Conservation (phyloP, 305 asterid genomes). For the Coffea humblotiana region DNA sequence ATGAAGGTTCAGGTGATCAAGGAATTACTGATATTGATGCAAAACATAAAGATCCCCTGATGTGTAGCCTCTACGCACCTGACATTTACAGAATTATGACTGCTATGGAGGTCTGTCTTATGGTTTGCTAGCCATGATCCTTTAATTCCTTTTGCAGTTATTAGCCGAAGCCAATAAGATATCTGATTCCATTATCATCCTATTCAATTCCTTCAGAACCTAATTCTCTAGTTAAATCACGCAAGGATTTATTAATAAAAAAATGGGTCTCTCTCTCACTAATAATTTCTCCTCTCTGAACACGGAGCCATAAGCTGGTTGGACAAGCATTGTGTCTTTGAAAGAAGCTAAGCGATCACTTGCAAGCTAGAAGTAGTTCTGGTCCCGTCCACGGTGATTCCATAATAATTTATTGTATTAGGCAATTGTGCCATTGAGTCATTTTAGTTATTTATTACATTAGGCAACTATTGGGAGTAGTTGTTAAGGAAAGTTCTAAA, state of each 20-base stretch:
- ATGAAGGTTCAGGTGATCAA: constrained; percentile 40
- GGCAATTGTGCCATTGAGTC: too few species aligned
- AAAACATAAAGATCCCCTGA: constrained; percentile 69
- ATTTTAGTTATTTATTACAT: too few species aligned
- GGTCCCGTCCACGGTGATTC: too few species aligned
- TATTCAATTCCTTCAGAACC: not conserved
- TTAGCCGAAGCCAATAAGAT: not conserved
- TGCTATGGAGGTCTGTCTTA: constrained; percentile 60
- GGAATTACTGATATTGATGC: constrained; percentile 64
- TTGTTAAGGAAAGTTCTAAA: too few species aligned
- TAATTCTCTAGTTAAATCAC: not conserved
- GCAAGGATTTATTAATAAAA: not conserved
- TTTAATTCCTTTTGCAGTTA: not conserved
- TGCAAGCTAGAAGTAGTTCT: too few species aligned
- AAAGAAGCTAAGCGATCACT: too few species aligned
- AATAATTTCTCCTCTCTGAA: too few species aligned
- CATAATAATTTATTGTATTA: too few species aligned
- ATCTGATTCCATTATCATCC: not conserved
- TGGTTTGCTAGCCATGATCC: not conserved
- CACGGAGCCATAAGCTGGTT: too few species aligned
- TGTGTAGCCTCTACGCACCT: constrained; percentile 86
- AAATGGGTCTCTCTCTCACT: not conserved
- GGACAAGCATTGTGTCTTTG: too few species aligned
- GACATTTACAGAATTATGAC: constrained; percentile 60
- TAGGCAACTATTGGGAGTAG: too few species aligned